A percentile compares a stretch with the other conserved stretches of the same genome.
Evolutionary conservation across 257 asterid species (phyloP).

Genomic region (Nicotiana noctiflora): DNA sequence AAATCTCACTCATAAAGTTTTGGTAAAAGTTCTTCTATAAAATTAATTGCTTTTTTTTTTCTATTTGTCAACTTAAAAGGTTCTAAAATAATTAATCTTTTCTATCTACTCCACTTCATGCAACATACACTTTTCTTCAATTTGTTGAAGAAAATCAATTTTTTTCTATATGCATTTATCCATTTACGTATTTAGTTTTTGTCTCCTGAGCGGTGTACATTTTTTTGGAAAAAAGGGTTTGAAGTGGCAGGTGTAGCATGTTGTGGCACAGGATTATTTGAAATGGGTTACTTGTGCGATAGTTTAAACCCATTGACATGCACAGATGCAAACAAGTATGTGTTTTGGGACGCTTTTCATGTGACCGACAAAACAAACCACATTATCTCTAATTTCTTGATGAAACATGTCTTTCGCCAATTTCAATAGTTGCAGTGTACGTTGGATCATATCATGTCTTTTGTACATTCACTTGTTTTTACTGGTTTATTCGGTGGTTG

Average conservation of each 20-base stretch:
- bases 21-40: not conserved
- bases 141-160: not conserved
- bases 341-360: constrained; percentile 92
- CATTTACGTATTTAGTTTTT: too few relatives aligned
- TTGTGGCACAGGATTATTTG: constrained; percentile 82
- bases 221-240: constrained; percentile 38
- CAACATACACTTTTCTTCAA: not conserved
- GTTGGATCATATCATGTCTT: not conserved
- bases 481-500: not conserved
- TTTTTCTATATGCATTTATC: not conserved
- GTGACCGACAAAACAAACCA: constrained; percentile 63
- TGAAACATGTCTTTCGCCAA: constrained; percentile 32
- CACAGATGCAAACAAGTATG: constrained; percentile 64
- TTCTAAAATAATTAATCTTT: not conserved
- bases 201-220: too few relatives aligned
- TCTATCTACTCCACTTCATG: not conserved
- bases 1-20: not conserved
- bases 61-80: not conserved
- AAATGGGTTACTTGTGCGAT: constrained; percentile 79
- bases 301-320: constrained; percentile 72
- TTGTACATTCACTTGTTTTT: not conserved
- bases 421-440: constrained; percentile 26
- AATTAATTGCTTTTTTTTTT: not conserved
- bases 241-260: constrained; percentile 69
- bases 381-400: constrained; percentile 38